A percentile compares a stretch with the other conserved stretches of the same genome.
Evolutionary conservation across 73 alveolate species (phyloP).

Genomic region (Durusdinium trenchii): DNA sequence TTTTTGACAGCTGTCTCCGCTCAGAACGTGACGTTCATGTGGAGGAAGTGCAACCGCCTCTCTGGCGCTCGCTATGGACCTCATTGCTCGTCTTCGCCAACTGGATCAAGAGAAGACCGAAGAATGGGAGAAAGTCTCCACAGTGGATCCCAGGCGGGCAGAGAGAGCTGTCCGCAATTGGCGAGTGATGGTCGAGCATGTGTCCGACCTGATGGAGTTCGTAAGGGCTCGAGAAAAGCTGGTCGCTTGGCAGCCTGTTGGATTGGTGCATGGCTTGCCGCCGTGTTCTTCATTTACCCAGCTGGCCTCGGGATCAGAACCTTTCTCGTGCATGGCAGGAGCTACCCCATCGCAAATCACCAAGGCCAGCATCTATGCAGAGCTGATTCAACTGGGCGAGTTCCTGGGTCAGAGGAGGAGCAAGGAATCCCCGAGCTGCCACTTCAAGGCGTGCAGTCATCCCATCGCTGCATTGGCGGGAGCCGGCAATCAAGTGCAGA

Average conservation of each 20-base stretch:
- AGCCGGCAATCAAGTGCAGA: neutral
- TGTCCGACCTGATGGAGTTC: neutral
- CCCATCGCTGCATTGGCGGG: neutral
- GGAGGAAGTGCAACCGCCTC: neutral
- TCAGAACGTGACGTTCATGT: neutral
- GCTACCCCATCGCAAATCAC: neutral
- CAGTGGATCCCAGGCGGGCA: neutral
- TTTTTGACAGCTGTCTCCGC: neutral
- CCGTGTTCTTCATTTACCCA: neutral
- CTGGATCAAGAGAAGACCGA: neutral
- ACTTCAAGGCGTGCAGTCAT: neutral
- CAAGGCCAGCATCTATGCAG: neutral
- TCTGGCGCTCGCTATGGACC: neutral
- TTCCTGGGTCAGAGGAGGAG: neutral
- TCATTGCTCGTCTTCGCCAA: neutral
- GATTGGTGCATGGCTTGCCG: neutral
- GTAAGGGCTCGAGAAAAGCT: neutral
- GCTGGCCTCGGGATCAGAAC: neutral
- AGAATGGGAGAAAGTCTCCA: neutral
- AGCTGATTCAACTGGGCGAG: neutral
- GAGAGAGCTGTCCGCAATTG: neutral
- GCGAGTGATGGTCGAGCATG: neutral
- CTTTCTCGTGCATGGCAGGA: neutral
- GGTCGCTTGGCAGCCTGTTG: neutral
- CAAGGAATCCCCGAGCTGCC: neutral